These are phyloP conservation scores for Leccinum boreale DNA, from an alignment of 768 basidiomycete genomes.

Conservation along the genomic window DNA sequence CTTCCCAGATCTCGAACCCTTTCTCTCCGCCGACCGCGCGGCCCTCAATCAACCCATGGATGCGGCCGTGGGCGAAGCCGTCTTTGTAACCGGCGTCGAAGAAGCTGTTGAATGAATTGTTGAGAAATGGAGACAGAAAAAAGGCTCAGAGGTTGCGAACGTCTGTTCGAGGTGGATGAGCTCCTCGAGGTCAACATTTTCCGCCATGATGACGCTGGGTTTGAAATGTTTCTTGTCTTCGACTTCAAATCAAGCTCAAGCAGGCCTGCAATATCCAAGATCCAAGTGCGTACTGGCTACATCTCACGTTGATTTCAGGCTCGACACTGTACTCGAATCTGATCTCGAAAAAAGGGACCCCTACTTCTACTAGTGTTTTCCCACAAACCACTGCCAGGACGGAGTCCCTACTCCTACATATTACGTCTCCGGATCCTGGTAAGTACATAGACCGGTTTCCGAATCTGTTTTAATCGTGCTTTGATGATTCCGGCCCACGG, in stretches of 20 bases:
- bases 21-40: slow-evolving; percentile 86
- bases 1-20: slow-evolving; percentile 96
- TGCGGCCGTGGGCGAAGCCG: slow-evolving; percentile 50
- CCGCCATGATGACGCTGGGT: too few relatives aligned
- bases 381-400: background rate
- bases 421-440: background rate
- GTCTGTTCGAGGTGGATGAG: slow-evolving; percentile 65
- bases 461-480: background rate
- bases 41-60: slow-evolving; percentile 91
- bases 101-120: slow-evolving; percentile 47
- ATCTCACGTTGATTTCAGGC: too few relatives aligned
- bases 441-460: background rate
- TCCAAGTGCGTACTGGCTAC: too few relatives aligned
- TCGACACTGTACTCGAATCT: too few relatives aligned
- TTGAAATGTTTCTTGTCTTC: too few relatives aligned
- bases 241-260: too few relatives aligned
- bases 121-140: background rate
- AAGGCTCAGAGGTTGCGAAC: slow-evolving; percentile 31
- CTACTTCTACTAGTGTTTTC: too few relatives aligned
- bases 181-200: slow-evolving; percentile 40
- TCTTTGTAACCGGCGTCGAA: slow-evolving; percentile 63
- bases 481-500: background rate
- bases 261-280: too few relatives aligned
- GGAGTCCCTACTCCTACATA: background rate
- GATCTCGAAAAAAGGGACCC: too few relatives aligned